Evolutionary conservation across 169 alveolate species (phyloP).

Genomic region (Plasmodium yoelii): DNA sequence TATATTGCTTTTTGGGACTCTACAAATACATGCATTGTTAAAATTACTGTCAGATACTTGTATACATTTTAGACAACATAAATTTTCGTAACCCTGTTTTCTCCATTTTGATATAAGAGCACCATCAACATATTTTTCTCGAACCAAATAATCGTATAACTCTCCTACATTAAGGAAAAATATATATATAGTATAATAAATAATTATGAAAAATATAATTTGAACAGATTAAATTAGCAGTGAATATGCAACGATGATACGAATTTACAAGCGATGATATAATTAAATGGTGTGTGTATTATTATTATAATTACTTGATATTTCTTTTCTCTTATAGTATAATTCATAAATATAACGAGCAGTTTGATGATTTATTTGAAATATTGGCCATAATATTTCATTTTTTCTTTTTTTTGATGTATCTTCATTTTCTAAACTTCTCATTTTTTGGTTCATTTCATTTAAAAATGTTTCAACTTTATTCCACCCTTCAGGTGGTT

Average conservation of each 20-base stretch:
- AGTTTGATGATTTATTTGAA: constrained; percentile 96
- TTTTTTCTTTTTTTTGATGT: constrained; percentile 96
- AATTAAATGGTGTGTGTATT: constrained; percentile 4
- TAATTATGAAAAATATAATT: background rate
- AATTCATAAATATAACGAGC: constrained; percentile 95
- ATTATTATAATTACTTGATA: constrained; percentile 87
- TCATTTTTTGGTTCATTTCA: constrained; percentile 94
- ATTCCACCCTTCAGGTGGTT: constrained; percentile 97
- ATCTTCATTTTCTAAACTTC: constrained; percentile 96
- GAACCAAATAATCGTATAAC: constrained; percentile 96
- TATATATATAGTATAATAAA: constrained; percentile 13
- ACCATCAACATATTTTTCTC: constrained; percentile 98
- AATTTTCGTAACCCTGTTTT: constrained; percentile 97
- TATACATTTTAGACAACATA: constrained; percentile 97
- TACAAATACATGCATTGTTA: constrained; percentile 98
- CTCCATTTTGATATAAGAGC: constrained; percentile 98
- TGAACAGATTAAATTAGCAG: too few relatives aligned
- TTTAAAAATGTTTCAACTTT: constrained; percentile 92
- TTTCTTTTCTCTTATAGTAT: constrained; percentile 94
- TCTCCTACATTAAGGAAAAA: constrained; percentile 86
- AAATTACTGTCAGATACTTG: constrained; percentile 93
- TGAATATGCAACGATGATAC: too few relatives aligned
- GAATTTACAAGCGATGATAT: background rate
- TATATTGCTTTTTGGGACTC: constrained; percentile 97
- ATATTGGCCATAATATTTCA: constrained; percentile 98